Evolutionary conservation across 2,329 filamentous ascomycete genomes (phyloP).

Genomic region (Hirsutella rhossiliensis): DNA sequence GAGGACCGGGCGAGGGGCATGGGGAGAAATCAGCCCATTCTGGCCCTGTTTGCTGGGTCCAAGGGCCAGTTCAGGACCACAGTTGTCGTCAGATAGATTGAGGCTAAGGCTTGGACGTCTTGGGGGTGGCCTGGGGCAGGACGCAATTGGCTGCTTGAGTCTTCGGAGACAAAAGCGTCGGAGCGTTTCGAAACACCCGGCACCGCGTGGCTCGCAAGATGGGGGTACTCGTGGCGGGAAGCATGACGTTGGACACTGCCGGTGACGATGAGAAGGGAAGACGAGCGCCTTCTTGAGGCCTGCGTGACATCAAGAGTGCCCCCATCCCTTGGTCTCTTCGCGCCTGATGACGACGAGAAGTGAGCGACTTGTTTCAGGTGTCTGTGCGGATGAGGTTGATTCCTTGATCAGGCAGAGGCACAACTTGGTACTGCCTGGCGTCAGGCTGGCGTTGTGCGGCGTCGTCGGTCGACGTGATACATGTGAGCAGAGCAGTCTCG

Average conservation of each 20-base stretch:
- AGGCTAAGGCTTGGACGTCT: background rate
- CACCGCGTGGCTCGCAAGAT: background rate
- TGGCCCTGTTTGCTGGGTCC: background rate
- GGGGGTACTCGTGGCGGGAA: background rate
- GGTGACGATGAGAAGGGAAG: background rate
- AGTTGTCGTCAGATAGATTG: background rate
- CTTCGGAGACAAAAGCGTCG: background rate
- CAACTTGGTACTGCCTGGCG: no score
- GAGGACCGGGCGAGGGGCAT: background rate
- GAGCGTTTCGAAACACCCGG: conserved; percentile 1
- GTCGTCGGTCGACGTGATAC: no score
- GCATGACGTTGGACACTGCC: background rate
- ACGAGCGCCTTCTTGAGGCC: no score
- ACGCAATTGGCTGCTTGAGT: background rate
- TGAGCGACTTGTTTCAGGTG: no score
- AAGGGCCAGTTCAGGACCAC: background rate
- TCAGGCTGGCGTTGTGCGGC: no score
- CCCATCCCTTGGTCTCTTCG: no score
- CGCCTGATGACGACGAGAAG: no score
- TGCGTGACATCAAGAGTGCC: no score
- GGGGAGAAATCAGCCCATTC: background rate
- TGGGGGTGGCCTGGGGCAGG: background rate
- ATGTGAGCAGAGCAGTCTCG: no score
- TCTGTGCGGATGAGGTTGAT: no score
- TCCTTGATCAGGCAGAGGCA: no score